Evolutionary conservation across 1,284 basidiomycete species (phyloP).

Genomic region (Neonothopanus nambi): DNA sequence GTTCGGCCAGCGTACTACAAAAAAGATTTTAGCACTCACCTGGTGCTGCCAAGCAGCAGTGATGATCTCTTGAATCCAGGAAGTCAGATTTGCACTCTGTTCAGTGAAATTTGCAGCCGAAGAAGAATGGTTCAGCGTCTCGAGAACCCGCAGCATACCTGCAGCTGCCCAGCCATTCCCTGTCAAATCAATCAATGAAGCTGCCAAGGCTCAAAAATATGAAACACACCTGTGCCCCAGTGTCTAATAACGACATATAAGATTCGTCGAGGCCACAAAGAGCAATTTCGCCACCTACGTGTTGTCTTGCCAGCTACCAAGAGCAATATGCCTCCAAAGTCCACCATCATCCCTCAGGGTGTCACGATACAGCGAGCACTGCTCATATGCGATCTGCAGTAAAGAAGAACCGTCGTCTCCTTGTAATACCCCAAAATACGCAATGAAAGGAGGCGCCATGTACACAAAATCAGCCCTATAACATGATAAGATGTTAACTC

Average conservation of each 20-base stretch:
- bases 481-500: not conserved
- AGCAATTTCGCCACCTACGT: slow-evolving; percentile 23
- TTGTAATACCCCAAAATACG: slow-evolving; percentile 63
- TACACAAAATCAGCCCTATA: slow-evolving; percentile 61
- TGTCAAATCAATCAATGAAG: slow-evolving; percentile 15
- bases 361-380: slow-evolving; percentile 65
- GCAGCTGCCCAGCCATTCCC: slow-evolving; percentile 73
- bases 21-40: slow-evolving; percentile 29
- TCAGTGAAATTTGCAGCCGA: slow-evolving; percentile 36
- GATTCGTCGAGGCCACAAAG: not conserved
- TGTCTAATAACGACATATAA: slow-evolving; percentile 23
- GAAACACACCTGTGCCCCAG: slow-evolving; percentile 49
- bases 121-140: slow-evolving; percentile 52
- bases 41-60: slow-evolving; percentile 48
- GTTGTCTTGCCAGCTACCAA: slow-evolving; percentile 45
- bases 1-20: not conserved
- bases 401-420: slow-evolving; percentile 45
- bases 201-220: slow-evolving; percentile 3
- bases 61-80: slow-evolving; percentile 63
- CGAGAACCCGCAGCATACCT: slow-evolving; percentile 63
- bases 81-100: slow-evolving; percentile 49
- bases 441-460: slow-evolving; percentile 81
- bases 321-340: slow-evolving; percentile 56
- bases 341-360: slow-evolving; percentile 42
- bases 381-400: slow-evolving; percentile 63